phyloP scores from a whole-genome alignment of 495 filamentous ascomycete genomes.

The Podospora tetraspora region DNA sequence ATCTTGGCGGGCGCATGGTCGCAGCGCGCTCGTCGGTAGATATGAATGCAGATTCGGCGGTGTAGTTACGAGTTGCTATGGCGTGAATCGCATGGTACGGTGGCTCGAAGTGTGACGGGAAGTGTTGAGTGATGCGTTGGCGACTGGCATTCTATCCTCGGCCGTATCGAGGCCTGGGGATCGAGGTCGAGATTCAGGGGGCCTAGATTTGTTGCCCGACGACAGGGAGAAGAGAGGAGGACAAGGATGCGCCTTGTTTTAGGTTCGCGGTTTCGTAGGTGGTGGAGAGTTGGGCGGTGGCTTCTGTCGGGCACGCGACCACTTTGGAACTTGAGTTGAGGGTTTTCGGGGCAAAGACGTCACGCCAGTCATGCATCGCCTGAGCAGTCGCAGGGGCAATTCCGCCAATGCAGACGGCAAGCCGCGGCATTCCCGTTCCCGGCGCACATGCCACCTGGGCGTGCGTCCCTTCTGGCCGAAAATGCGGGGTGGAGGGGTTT shows the following conservation, averaged over 20 bases:
- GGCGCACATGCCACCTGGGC: not conserved
- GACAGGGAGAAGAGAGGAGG: not conserved
- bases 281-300: slow-evolving; percentile 1
- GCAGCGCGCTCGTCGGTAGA: not conserved
- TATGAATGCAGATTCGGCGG: not conserved
- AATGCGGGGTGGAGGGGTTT: not conserved
- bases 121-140: not conserved
- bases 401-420: not conserved
- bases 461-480: not conserved
- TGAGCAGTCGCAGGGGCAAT: slow-evolving; percentile 1
- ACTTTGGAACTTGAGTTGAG: not conserved
- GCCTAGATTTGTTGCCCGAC: not conserved
- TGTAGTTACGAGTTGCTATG: slow-evolving; percentile 1
- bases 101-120: not conserved
- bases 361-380: slow-evolving; percentile 6
- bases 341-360: slow-evolving; percentile 11
- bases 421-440: not conserved
- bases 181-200: not conserved
- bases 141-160: not conserved
- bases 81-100: slow-evolving; percentile 13
- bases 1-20: not conserved
- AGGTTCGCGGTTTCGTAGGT: not conserved
- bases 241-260: slow-evolving; percentile 9
- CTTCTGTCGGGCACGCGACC: not conserved
- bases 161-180: not conserved